Evolutionary conservation across 2,329 filamentous ascomycete species (phyloP), one percentile per base, ranked within the genome.

Genomic region (Colletotrichum euphorbiae): DNA sequence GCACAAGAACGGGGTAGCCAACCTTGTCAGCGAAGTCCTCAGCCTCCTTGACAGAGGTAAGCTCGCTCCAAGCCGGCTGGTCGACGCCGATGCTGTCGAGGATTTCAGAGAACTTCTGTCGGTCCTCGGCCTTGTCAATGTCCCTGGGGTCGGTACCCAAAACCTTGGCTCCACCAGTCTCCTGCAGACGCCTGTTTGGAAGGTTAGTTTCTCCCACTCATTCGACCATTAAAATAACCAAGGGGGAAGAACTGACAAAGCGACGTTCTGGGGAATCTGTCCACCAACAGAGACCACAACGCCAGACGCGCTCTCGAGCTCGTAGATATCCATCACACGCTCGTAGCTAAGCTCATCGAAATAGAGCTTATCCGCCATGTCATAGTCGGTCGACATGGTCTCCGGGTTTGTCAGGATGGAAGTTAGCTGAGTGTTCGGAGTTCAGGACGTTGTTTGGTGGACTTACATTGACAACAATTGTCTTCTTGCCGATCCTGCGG

Each of bases 321-420:
- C 96, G 79, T 98, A 98, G 72, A 98, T 98, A 79, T 99, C 96
- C 93, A 98, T 97, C 9, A 98, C 95, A 77, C 95, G 91, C 83
- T 98, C 96, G 78, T 98, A 98, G 80, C 91, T 96, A 62, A 98
- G 82, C 81, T 99, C 96, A 74, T 98, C 96, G 72, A 99, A 99
- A 82, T 98, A 99, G 5, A 99, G 88, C 75, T 90, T 93, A 75
- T 98, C 95, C 8, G 94, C 93, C 9, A 88, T 89, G 74, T 99
- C 96, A 77, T 91, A 95, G 80, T 98, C 96, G 0, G 95, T 98
- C 62, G 77, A 84, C 67, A 88, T 13, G 15, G 48, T 52, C 31
- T 31, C 24, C 11, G 48, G 15, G 74, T 96, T 95, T 74, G 89
- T 92, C 81, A 75, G 3, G 31, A 2, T 69, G 31, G 58, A 12